A percentile compares a stretch with the other conserved stretches of the same genome.
phyloP scores from a whole-genome alignment of 2,329 filamentous ascomycete genomes.

The Penicillium sp. region DNA sequence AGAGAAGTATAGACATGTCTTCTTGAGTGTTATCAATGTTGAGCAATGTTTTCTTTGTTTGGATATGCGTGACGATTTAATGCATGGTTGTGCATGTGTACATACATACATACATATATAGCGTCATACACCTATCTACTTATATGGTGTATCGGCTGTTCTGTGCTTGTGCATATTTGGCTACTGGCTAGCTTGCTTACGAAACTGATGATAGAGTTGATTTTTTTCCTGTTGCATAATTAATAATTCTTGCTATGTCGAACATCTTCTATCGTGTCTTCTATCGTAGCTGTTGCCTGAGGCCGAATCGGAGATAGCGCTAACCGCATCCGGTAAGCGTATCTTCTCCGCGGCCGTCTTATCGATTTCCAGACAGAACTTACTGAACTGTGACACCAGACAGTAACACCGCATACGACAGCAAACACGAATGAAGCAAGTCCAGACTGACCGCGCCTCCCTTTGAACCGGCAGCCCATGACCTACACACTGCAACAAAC shows the following conservation, averaged over 20 bases:
- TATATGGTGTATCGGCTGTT: not conserved
- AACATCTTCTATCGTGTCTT: no score
- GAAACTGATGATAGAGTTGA: slow-evolving; percentile 1
- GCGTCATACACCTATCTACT: not conserved
- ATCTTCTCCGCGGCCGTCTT: not conserved
- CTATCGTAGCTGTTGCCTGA: no score
- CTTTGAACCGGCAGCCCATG: not conserved
- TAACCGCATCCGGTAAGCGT: slow-evolving; percentile 1
- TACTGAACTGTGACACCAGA: not conserved
- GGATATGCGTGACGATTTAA: not conserved
- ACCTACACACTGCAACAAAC: no score
- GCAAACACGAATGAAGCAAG: no score
- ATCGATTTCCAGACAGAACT: no score
- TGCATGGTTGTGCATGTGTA: slow-evolving; percentile 8
- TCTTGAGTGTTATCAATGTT: no score
- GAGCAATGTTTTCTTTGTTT: not conserved
- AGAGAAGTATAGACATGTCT: slow-evolving; percentile 36
- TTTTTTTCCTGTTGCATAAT: no score
- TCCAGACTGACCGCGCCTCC: not conserved
- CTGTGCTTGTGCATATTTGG: slow-evolving; percentile 9
- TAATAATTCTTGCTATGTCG: no score
- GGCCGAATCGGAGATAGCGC: no score
- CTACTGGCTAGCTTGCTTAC: slow-evolving; percentile 10
- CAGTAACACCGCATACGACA: not conserved
- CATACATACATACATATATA: slow-evolving; percentile 5